Conservation (phyloP, 1,284 basidiomycete genomes). For the Ustilago xerochloae region DNA sequence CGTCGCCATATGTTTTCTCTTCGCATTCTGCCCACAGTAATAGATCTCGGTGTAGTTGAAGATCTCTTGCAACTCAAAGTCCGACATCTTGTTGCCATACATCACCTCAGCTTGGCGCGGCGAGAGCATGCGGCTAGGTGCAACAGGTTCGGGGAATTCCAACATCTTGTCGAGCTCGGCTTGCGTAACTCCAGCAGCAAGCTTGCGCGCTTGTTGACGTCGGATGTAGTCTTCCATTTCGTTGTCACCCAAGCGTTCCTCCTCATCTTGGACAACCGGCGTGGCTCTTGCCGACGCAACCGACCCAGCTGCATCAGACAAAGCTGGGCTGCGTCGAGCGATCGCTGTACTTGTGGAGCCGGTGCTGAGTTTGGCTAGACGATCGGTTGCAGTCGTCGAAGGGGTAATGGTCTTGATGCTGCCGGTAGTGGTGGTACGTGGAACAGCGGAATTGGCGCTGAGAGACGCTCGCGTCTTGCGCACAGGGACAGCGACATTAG, state of each 20-base stretch:
- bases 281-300: conserved; percentile 28
- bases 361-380: conserved; percentile 21
- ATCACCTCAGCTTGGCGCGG: conserved; percentile 73
- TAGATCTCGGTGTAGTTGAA: conserved; percentile 87
- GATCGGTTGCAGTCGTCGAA: conserved; percentile 26
- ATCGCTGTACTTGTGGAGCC: conserved; percentile 12
- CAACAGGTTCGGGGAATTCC: conserved; percentile 88
- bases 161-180: conserved; percentile 88
- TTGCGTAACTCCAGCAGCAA: conserved; percentile 80
- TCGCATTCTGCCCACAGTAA: conserved; percentile 75
- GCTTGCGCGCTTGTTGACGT: conserved; percentile 86
- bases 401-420: conserved; percentile 8
- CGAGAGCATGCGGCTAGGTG: conserved; percentile 77
- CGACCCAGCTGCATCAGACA: conserved; percentile 26
- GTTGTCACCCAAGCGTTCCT: conserved; percentile 89
- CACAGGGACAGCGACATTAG: conserved; percentile 27
- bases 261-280: conserved; percentile 73
- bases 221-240: conserved; percentile 96
- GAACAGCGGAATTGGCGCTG: conserved; percentile 2
- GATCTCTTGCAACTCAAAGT: conserved; percentile 89
- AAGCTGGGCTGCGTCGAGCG: conserved; percentile 35
- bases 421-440: conserved; percentile 18
- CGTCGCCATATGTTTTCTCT: conserved; percentile 57
- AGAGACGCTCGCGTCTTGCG: conserved; percentile 45
- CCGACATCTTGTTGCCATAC: conserved; percentile 69